Conservation (phyloP, 371 early-diverging fungal species). For the Apophysomyces elegans region DNA sequence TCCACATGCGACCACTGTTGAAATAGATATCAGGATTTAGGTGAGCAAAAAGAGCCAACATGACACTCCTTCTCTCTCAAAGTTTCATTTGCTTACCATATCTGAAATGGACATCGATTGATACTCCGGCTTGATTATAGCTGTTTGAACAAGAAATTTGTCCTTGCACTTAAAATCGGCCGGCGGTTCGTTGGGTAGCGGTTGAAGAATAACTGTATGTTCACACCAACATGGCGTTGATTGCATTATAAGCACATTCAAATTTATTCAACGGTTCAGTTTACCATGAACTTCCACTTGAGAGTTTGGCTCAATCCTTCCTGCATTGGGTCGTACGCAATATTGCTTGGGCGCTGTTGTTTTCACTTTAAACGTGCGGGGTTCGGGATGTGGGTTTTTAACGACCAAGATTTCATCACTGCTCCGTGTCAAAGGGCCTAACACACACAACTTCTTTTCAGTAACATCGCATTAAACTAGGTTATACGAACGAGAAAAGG, state of each 20-base stretch:
- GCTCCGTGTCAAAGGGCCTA: conserved; percentile 79
- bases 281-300: conserved; percentile 79
- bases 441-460: not conserved
- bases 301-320: conserved; percentile 77
- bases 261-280: too few relatives aligned
- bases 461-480: not conserved
- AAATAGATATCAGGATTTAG: not conserved
- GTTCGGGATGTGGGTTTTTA: conserved; percentile 68
- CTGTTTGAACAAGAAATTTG: conserved; percentile 83
- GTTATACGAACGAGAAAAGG: conserved; percentile 58
- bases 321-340: conserved; percentile 95
- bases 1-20: conserved; percentile 13
- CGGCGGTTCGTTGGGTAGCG: conserved; percentile 66
- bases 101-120: conserved; percentile 18
- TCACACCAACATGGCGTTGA: not conserved
- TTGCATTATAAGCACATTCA: not conserved
- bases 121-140: conserved; percentile 65
- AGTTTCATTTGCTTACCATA: not conserved
- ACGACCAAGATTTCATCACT: conserved; percentile 69
- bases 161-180: conserved; percentile 71
- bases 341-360: conserved; percentile 98
- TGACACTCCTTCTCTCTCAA: not conserved
- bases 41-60: not conserved
- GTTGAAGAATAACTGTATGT: conserved; percentile 63
- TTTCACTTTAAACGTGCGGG: conserved; percentile 94